Conservation (phyloP, 2,329 filamentous ascomycete genomes). For the Paraphaeosphaeria minitans region DNA sequence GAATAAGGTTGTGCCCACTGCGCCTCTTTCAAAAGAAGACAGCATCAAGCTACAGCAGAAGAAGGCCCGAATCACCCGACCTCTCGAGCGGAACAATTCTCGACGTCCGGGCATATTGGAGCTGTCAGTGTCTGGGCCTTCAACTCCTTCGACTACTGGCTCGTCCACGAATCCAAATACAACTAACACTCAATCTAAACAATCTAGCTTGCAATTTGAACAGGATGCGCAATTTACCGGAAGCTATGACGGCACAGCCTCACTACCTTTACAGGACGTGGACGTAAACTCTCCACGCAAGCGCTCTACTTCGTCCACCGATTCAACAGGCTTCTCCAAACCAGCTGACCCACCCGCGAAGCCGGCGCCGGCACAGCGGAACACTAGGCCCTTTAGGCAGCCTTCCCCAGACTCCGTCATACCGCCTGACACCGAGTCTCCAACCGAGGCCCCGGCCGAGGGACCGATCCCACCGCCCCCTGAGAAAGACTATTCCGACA, state of each 20-base stretch:
- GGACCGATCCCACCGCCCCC: constrained; percentile 14
- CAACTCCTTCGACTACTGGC: constrained; percentile 26
- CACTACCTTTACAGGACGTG: constrained; percentile 36
- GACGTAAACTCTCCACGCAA: constrained; percentile 37
- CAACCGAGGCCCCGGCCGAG: constrained; percentile 13
- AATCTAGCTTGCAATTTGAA: constrained; percentile 8
- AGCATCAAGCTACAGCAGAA: constrained; percentile 25
- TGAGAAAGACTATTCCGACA: constrained; percentile 40
- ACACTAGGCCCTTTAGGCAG: constrained; percentile 17
- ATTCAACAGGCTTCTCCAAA: constrained; percentile 19
- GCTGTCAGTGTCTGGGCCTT: constrained; percentile 28
- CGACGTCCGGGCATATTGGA: constrained; percentile 31
- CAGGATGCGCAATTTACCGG: constrained; percentile 19
- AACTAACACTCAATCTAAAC: constrained; percentile 12
- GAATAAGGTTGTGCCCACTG: constrained; percentile 23
- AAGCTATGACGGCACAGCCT: constrained; percentile 29
- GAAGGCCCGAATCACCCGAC: constrained; percentile 24
- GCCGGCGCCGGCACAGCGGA: constrained; percentile 21
- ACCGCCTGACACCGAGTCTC: constrained; percentile 22
- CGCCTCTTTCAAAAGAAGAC: constrained; percentile 30
- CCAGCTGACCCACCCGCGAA: constrained; percentile 28
- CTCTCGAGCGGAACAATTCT: constrained; percentile 19
- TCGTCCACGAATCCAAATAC: constrained; percentile 19
- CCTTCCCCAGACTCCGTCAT: constrained; percentile 36
- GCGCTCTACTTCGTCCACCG: constrained; percentile 34